Conservation (phyloP, 2,329 filamentous ascomycete genomes). For the Neopestalotiopsis rosae region DNA sequence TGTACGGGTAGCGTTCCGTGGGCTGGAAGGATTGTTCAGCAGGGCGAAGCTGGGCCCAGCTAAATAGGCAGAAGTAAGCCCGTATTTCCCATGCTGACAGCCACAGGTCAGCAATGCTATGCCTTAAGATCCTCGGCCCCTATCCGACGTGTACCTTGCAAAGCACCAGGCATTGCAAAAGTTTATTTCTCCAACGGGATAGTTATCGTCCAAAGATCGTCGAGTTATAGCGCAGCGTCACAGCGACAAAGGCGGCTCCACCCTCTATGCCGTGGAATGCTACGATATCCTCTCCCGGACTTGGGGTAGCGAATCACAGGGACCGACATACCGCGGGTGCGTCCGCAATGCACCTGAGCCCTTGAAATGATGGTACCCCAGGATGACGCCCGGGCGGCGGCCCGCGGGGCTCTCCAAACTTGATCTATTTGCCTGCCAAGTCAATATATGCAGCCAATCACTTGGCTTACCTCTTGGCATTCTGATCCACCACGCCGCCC, state of each 20-base stretch:
- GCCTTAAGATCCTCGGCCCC: too few relatives aligned
- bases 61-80: conserved; percentile 1
- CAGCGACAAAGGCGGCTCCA: not conserved
- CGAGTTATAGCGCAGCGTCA: not conserved
- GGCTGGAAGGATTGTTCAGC: not conserved
- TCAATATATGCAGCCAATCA: conserved; percentile 8
- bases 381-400: not conserved
- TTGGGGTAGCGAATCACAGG: not conserved
- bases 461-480: not conserved
- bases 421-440: not conserved
- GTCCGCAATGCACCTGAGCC: not conserved
- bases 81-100: not conserved
- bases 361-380: not conserved
- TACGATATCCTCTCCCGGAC: not conserved
- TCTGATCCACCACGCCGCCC: not conserved
- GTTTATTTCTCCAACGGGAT: too few relatives aligned
- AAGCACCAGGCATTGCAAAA: too few relatives aligned
- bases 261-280: not conserved
- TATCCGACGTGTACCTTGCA: too few relatives aligned
- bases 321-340: not conserved
- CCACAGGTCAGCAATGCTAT: too few relatives aligned
- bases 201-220: too few relatives aligned
- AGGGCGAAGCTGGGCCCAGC: not conserved
- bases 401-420: not conserved
- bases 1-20: not conserved